phyloP scores from a whole-genome alignment of 2,329 filamentous ascomycete species.

The Zymoseptoria passerinii region DNA sequence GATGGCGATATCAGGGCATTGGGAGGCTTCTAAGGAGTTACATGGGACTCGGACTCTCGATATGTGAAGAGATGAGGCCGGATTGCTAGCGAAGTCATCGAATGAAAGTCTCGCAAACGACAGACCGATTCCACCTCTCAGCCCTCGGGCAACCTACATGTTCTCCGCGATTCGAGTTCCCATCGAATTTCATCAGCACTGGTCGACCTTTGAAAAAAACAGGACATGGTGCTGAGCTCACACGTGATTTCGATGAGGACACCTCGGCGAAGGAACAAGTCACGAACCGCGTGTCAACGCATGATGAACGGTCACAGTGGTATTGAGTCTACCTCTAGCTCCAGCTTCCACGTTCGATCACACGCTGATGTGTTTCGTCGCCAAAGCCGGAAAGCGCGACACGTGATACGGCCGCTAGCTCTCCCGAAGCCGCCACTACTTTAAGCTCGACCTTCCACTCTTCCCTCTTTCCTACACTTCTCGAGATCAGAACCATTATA shows the following conservation, averaged over 20 bases:
- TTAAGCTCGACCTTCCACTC: slow-evolving; percentile 9
- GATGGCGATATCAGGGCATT: slow-evolving; percentile 15
- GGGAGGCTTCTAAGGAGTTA: slow-evolving; percentile 23
- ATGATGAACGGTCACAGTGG: neutral
- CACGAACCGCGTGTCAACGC: neutral
- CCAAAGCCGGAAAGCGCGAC: neutral
- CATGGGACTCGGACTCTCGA: slow-evolving; percentile 11
- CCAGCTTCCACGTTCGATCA: neutral
- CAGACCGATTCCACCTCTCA: neutral
- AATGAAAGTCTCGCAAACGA: slow-evolving; percentile 20
- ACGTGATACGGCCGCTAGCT: neutral
- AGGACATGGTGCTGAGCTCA: neutral
- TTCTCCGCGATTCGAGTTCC: neutral
- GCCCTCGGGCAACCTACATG: neutral
- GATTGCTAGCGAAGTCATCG: slow-evolving; percentile 20
- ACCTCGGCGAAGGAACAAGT: neutral
- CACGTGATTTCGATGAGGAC: neutral
- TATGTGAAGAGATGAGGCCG: slow-evolving; percentile 15
- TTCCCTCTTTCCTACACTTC: slow-evolving; percentile 7
- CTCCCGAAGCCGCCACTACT: neutral
- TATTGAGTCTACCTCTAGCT: neutral
- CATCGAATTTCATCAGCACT: neutral
- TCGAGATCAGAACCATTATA: neutral
- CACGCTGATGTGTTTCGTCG: neutral
- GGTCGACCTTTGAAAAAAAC: neutral